Evolutionary conservation across 1,284 basidiomycete species (phyloP).

Genomic region (Inonotus hispidus): DNA sequence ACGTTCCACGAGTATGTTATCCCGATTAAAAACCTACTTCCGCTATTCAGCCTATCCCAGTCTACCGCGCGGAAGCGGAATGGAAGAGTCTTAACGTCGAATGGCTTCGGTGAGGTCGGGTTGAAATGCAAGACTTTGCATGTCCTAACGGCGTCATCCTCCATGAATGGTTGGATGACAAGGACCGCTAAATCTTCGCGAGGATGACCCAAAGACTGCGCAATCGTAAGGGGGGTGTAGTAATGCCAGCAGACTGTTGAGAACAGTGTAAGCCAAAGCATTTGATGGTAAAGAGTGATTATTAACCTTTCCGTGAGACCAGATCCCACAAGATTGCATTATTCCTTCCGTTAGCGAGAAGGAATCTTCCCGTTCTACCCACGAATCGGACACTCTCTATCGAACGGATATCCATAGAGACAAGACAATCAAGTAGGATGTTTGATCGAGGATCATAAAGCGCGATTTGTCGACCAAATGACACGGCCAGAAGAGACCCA

Average conservation of each 20-base stretch:
- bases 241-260: slow-evolving; percentile 58
- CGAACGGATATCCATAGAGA: slow-evolving; percentile 46
- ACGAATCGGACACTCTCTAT: slow-evolving; percentile 54
- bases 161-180: slow-evolving; percentile 37
- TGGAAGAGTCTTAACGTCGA: slow-evolving; percentile 44
- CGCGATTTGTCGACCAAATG: slow-evolving; percentile 64
- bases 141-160: slow-evolving; percentile 26
- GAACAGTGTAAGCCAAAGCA: slow-evolving; percentile 10
- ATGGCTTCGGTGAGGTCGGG: slow-evolving; percentile 39
- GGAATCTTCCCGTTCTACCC: slow-evolving; percentile 57
- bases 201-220: slow-evolving; percentile 50
- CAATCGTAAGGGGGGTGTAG: slow-evolving; percentile 33
- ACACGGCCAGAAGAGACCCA: slow-evolving; percentile 78
- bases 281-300: slow-evolving; percentile 5
- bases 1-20: slow-evolving; percentile 62
- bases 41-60: slow-evolving; percentile 38
- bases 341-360: slow-evolving; percentile 47
- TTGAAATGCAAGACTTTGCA: slow-evolving; percentile 47
- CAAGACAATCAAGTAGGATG: slow-evolving; percentile 59
- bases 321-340: slow-evolving; percentile 81
- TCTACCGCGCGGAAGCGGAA: slow-evolving; percentile 50
- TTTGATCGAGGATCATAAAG: slow-evolving; percentile 76
- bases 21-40: slow-evolving; percentile 53
- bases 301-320: slow-evolving; percentile 61
- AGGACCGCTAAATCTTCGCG: slow-evolving; percentile 51